These are phyloP conservation scores for Ophiostoma tasmaniense DNA, from an alignment of 2,329 filamentous ascomycete genomes.

Conservation along the genomic window DNA sequence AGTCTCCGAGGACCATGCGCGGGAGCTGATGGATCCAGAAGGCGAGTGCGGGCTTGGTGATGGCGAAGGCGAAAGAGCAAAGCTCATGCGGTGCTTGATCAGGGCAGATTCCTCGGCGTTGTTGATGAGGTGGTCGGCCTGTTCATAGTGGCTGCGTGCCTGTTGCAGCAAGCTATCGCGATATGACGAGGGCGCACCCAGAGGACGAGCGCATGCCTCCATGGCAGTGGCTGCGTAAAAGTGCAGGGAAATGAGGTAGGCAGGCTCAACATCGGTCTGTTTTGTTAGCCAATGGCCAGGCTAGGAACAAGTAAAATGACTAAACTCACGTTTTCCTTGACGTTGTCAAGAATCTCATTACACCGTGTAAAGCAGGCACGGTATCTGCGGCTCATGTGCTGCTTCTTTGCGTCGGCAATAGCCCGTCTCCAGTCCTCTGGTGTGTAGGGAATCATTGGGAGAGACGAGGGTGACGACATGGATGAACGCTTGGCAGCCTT, in stretches of 20 bases:
- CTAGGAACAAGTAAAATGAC: not conserved
- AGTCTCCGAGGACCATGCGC: conserved; percentile 35
- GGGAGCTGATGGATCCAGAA: conserved; percentile 38
- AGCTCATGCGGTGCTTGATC: conserved; percentile 28
- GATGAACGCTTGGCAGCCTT: conserved; percentile 24
- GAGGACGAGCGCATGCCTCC: conserved; percentile 45
- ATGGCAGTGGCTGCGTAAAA: conserved; percentile 55
- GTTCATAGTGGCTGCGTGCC: conserved; percentile 43
- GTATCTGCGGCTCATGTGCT: conserved; percentile 43
- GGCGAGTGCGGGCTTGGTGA: conserved; percentile 37
- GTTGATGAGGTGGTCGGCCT: conserved; percentile 40
- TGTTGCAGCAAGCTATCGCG: conserved; percentile 42
- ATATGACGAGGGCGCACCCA: conserved; percentile 38
- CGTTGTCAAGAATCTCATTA: conserved; percentile 42
- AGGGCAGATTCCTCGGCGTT: conserved; percentile 35
- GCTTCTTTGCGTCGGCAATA: conserved; percentile 45
- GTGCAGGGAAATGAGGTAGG: conserved; percentile 50
- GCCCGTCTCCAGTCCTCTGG: conserved; percentile 43
- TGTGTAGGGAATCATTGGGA: conserved; percentile 34
- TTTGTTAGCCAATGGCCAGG: not conserved
- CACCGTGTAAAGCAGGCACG: conserved; percentile 46
- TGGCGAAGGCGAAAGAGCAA: conserved; percentile 26
- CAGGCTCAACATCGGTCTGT: conserved; percentile 36
- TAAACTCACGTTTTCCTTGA: conserved; percentile 37
- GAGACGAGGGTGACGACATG: conserved; percentile 9